Base-by-base conservation (phyloP, 2,329 filamentous ascomycete genomes). In the Tolypocladium amazonense region DNA sequence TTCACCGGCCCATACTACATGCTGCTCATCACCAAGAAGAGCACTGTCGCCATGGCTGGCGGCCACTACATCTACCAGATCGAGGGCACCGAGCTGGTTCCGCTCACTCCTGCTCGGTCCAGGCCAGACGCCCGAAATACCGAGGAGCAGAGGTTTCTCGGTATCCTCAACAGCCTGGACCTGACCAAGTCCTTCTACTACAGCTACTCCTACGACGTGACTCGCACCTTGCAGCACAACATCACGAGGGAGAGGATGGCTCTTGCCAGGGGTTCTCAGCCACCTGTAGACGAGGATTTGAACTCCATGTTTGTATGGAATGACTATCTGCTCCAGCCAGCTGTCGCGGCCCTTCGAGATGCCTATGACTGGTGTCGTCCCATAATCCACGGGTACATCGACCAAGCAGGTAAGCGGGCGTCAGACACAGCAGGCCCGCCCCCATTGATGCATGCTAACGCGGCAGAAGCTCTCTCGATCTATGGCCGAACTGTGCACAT, bases 271-370 rank as follows among this genome's bases (percentile, higher is more conserved):
- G 90, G 89, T 1, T 74, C 80, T 15, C 77, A 83, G 2, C 81
- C 83, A 35, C 79, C 82, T 8, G 78, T 80, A 47, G 78, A 82
- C 35, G 81, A 83, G 38, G 85, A 92, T 65, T 88, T 88, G 70
- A 96, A 97, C 68, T 85, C 88, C 45, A 99, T 99, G 94, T 99
- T 99, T 70, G 89, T 97, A 3, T 99, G 94, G 94, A 99, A 99
- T 67, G 85, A 90, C 65, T 89, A 97, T 72, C 80, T 99, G 5
- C 81, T 99, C 23, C 81, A 88, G 61, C 92, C 94, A 0, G 91
- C 88, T 0, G 78, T 83, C 15, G 75, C 78, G 23, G 82, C 81
- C 7, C 77, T 99, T 45, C 88, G 88, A 63, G 89, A 92, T 66
- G 87, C 90, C 0, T 96, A 90, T 70, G 92, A 97, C 69, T 99